phyloP scores from a whole-genome alignment of 2,329 filamentous ascomycete species.

The Penicillium sp. region DNA sequence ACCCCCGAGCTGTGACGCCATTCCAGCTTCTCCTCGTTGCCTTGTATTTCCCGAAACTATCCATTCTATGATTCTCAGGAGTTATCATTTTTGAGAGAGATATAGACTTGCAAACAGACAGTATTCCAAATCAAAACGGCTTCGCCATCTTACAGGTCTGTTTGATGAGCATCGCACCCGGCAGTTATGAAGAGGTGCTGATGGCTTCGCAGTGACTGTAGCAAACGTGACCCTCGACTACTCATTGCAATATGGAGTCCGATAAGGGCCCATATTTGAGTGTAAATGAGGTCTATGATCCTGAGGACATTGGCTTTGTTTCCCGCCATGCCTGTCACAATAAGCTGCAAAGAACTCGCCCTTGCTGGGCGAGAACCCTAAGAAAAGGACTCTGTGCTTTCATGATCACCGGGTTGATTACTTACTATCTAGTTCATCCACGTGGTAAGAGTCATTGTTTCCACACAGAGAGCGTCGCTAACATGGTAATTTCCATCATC shows the following conservation, averaged over 20 bases:
- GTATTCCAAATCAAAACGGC: not conserved
- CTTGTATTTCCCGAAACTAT: not conserved
- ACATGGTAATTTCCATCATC: not conserved
- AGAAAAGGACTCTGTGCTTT: slow-evolving; percentile 9
- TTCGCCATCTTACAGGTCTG: not conserved
- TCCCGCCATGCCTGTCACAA: not conserved
- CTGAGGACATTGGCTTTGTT: slow-evolving; percentile 6
- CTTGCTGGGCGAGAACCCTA: slow-evolving; percentile 3
- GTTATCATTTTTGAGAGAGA: not conserved
- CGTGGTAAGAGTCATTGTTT: slow-evolving; percentile 1
- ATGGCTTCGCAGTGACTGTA: slow-evolving; percentile 11
- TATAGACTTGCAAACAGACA: not conserved
- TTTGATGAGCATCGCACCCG: not conserved
- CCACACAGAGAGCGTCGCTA: not conserved
- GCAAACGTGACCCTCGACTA: slow-evolving; percentile 7
- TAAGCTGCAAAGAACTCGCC: slow-evolving; percentile 7
- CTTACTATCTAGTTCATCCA: slow-evolving; percentile 7
- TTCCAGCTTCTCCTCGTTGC: slow-evolving; percentile 1
- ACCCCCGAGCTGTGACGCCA: slow-evolving; percentile 2
- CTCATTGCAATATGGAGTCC: not conserved
- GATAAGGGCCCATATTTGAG: slow-evolving; percentile 10
- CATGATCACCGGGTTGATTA: slow-evolving; percentile 8
- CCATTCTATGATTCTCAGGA: not conserved
- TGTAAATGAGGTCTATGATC: not conserved
- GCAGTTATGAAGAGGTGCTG: not conserved